These are phyloP conservation scores for Pseudovirgaria hyperparasitica DNA, from an alignment of 2,329 filamentous ascomycete species.

Conservation along the genomic window DNA sequence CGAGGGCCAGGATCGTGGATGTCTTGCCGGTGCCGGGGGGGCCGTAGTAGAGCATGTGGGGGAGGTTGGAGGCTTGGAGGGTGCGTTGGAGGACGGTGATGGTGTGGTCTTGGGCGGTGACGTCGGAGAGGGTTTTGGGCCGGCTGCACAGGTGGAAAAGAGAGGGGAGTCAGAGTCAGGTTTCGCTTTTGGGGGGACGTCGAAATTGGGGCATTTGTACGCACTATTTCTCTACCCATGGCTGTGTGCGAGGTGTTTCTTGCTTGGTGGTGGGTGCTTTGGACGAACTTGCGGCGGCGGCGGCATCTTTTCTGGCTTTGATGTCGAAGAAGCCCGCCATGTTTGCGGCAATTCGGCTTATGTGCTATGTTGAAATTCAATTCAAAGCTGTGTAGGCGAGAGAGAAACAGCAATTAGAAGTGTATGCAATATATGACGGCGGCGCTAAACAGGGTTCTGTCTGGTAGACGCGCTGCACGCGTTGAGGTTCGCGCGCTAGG, in stretches of 20 bases:
- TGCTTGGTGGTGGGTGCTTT: constrained; percentile 52
- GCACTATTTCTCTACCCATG: constrained; percentile 99
- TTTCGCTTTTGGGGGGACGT: neutral
- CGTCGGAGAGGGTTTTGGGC: constrained; percentile 85
- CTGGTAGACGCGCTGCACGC: too few relatives aligned
- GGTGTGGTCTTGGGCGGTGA: constrained; percentile 95
- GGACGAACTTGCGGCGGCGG: constrained; percentile 56
- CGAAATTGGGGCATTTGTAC: constrained; percentile 4
- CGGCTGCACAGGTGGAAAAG: constrained; percentile 46
- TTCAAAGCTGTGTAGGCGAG: too few relatives aligned
- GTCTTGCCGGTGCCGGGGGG: constrained; percentile 97
- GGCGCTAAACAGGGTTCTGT: too few relatives aligned
- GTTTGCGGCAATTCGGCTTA: constrained; percentile 1
- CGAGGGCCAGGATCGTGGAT: constrained; percentile 89
- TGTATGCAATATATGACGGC: too few relatives aligned
- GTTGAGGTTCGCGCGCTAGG: too few relatives aligned
- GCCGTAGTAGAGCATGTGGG: constrained; percentile 99
- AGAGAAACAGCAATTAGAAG: too few relatives aligned
- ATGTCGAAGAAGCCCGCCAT: constrained; percentile 96
- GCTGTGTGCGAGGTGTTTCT: constrained; percentile 58
- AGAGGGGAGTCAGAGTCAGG: neutral
- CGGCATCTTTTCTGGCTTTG: constrained; percentile 66
- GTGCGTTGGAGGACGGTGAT: constrained; percentile 85
- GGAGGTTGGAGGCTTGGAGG: constrained; percentile 90
- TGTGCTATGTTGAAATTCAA: too few relatives aligned